Conservation (phyloP, 768 basidiomycete genomes). For the Trametes cingulata region DNA sequence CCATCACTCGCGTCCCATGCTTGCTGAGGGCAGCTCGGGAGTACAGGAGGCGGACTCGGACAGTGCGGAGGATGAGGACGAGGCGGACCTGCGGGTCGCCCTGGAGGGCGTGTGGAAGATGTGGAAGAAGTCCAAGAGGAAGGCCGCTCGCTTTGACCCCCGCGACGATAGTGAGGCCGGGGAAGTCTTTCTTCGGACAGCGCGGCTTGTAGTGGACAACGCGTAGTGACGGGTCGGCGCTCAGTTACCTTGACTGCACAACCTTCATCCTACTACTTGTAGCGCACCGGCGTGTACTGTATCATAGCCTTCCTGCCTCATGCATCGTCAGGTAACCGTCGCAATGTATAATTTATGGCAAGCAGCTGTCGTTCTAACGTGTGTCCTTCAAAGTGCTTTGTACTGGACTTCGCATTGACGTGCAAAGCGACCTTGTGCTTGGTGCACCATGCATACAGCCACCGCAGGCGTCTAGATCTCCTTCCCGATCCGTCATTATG, state of each 20-base stretch:
- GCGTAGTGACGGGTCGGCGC: conserved; percentile 6
- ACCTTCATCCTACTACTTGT: background rate
- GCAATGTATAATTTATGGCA: too few species aligned
- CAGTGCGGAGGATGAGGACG: conserved; percentile 6
- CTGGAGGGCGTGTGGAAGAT: conserved; percentile 62
- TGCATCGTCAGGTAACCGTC: too few species aligned
- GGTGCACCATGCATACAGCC: too few species aligned
- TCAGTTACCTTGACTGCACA: background rate
- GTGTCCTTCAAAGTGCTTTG: too few species aligned
- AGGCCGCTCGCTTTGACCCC: background rate
- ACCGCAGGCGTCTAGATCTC: conserved; percentile 8
- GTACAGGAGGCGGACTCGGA: background rate
- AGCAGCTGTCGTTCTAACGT: too few species aligned
- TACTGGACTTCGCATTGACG: background rate
- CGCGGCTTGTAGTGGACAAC: conserved; percentile 28
- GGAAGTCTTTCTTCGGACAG: conserved; percentile 37
- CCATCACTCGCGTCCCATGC: background rate
- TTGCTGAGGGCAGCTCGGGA: background rate
- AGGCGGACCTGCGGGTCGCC: conserved; percentile 47
- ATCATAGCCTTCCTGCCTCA: background rate
- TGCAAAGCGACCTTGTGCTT: background rate
- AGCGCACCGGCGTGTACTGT: background rate
- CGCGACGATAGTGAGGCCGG: conserved; percentile 25
- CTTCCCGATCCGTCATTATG: conserved; percentile 14
- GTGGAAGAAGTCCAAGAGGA: conserved; percentile 26